Base-by-base conservation (phyloP, 768 basidiomycete genomes). In the Tylopilus intermedius region DNA sequence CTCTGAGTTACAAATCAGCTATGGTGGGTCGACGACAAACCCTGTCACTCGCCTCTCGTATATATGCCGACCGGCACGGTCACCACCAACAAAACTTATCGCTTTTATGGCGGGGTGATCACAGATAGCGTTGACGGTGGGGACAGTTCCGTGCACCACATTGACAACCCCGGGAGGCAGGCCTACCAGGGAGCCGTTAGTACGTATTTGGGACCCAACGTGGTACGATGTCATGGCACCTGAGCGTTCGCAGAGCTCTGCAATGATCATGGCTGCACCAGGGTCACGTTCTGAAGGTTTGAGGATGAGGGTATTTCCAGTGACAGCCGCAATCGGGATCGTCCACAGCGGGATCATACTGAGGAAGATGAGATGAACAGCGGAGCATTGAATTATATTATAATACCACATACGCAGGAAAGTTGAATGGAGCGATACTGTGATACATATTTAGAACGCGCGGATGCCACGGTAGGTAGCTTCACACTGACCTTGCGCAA, bases 301-400 rank as follows among this genome's bases (percentile, higher is more conserved):
- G 55, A 99, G 76, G 54, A 99, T 79, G 39, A 99, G 78, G 0
- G 95, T 93, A 63, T 99, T 99, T 30, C 95, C 95, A 0, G 91
- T 94, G 9, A 85, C 85, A 22, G 83, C 75, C 15, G 93, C 89
- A 80, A 93, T 84, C 41, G 88, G 88, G 59, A 97, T 94, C 0
- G 92, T 86, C 95, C 95, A 98, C 7, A 98, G 76, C 0, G 94
- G 95, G 62, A 97, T 97, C 93, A 95, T 95, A 5, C 88, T 90
- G 56, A 21, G 41, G 32, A 27, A 9, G 38, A 45, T 60, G 30
- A 60, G 44, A 9, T 60, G 30, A 60, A 45, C 10, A 33, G 10
- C 26, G 8, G 47, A 24, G 24, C 24, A 45, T 33, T 10, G 32
- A 15, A 29, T 26, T 15, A 37, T 37, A 29, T 24, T 3, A 24